Conservation (phyloP, 306 rosid genomes). For the Abrus precatorius region DNA sequence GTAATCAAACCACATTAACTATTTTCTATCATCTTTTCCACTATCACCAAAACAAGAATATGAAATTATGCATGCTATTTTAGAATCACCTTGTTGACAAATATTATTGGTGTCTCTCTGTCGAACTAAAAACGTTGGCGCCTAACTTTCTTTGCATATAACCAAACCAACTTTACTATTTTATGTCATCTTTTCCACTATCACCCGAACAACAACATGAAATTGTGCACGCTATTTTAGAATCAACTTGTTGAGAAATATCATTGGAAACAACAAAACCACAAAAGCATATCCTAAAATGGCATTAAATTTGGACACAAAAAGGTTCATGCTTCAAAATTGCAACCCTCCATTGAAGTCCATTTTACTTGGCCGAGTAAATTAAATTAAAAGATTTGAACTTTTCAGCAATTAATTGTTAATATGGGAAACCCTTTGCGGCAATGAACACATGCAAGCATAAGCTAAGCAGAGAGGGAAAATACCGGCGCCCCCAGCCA, state of each 20-base stretch:
- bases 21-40: too few species aligned
- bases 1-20: too few species aligned
- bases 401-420: not conserved
- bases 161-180: too few species aligned
- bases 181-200: too few species aligned
- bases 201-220: not conserved
- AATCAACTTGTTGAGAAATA: not conserved
- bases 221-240: not conserved
- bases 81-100: not conserved
- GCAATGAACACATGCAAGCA: not conserved
- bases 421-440: not conserved
- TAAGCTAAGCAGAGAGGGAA: not conserved
- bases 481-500: constrained; percentile 60
- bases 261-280: not conserved
- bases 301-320: not conserved
- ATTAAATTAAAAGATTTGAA: constrained; percentile 27
- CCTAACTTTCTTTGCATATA: too few species aligned
- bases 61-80: not conserved
- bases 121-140: too few species aligned
- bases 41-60: not conserved
- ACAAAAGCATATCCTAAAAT: not conserved
- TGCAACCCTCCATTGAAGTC: not conserved
- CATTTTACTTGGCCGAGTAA: not conserved
- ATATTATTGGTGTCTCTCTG: not conserved
- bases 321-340: not conserved